Base-by-base conservation (phyloP, 495 filamentous ascomycete species). In the Bryoglossum gracile region DNA sequence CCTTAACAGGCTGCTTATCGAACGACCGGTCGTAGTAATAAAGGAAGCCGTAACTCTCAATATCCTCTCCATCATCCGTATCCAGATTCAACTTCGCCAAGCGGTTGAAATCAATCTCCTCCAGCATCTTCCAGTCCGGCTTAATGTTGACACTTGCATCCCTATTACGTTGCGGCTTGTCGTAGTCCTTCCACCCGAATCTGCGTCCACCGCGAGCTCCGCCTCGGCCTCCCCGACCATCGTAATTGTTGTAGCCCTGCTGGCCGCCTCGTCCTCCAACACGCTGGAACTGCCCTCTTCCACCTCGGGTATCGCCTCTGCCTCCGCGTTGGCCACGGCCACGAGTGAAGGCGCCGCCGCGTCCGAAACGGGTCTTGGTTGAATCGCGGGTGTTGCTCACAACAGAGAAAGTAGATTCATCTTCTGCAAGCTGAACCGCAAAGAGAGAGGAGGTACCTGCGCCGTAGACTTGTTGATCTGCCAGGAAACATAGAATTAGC, bases 151-250 rank as follows among this genome's bases (percentile, higher is more conserved):
- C 84, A 24, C 87, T 94, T 6, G 91, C 82, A 72, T 98, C 92
- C 47, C 92, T 87, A 60, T 91, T 96, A 55, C 92, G 82, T 68
- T 92, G 82, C 28, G 92, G 92, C 80, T 97, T 98, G 70, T 98
- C 92, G 63, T 89, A 95, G 64, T 98, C 92, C 67, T 91, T 95
- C 90, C 92, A 97, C 62, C 92, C 94, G 62, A 95, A 96, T 38
- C 94, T 78, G 52, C 92, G 81, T 26, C 87, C 87, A 23, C 82
- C 78, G 42, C 80, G 61, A 11, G 70, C 72, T n/a, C 70, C 71
- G 47, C 68, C 68, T 34, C 77, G 68, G 21, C 78, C 75, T 14
- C 68, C 71, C 33, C 78, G 72, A 51, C 69, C 68, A 43, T 85
- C 81, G 58, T 84, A 83, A 56, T 75, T 74, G 46, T 80, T 78